A percentile compares a stretch with the other conserved stretches of the same genome.
phyloP scores from a whole-genome alignment of 495 filamentous ascomycete species.

The Aspergillus diversus region DNA sequence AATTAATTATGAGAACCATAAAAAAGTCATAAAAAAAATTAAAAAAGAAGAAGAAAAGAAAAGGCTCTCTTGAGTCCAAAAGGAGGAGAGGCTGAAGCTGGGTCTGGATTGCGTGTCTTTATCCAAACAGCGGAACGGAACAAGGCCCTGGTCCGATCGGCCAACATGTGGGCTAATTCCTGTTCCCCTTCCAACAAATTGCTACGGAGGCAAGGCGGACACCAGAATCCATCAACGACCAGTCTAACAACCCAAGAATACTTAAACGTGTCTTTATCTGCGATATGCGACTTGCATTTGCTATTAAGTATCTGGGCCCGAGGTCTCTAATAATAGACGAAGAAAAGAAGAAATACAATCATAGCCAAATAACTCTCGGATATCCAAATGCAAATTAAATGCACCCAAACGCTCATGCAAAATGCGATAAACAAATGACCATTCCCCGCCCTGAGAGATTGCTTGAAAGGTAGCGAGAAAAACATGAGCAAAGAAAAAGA shows the following conservation, averaged over 20 bases:
- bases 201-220: not conserved
- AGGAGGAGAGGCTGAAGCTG: slow-evolving; percentile 6
- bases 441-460: too few relatives aligned
- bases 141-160: slow-evolving; percentile 22
- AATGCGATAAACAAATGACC: not conserved
- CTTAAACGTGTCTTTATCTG: not conserved
- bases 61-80: slow-evolving; percentile 3
- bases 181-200: not conserved
- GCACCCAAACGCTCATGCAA: slow-evolving; percentile 23
- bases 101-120: slow-evolving; percentile 33
- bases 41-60: not conserved
- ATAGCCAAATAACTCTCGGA: slow-evolving; percentile 13
- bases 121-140: slow-evolving; percentile 29
- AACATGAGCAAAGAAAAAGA: slow-evolving; percentile 7
- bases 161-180: slow-evolving; percentile 5
- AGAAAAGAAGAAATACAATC: not conserved
- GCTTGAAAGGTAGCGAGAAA: not conserved
- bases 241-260: not conserved
- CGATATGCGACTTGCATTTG: not conserved
- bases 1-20: slow-evolving; percentile 17
- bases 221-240: too few relatives aligned
- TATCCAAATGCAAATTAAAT: slow-evolving; percentile 21
- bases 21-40: slow-evolving; percentile 26
- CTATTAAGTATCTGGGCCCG: not conserved
- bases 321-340: not conserved